A percentile compares a stretch with the other conserved stretches of the same genome.
Conservation (phyloP, 177 flowering plant genomes). For the Tripterygium wilfordii region DNA sequence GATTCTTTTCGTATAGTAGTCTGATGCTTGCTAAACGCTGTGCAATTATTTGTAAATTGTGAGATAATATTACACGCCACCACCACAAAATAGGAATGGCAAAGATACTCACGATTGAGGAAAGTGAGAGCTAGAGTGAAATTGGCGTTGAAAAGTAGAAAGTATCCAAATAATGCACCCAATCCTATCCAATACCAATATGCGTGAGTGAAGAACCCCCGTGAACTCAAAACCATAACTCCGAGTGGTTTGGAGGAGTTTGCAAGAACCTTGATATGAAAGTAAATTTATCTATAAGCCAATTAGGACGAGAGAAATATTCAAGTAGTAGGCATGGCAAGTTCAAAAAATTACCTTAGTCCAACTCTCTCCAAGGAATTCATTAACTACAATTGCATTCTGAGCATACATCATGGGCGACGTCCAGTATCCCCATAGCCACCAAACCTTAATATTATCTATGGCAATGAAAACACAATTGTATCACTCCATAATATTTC, state of each 20-base stretch:
- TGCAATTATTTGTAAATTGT: conserved; percentile 1
- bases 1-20: conserved; percentile 16
- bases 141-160: conserved; percentile 20
- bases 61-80: neutral
- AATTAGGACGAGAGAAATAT: neutral
- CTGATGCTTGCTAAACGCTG: conserved; percentile 28
- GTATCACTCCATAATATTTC: neutral
- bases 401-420: conserved; percentile 55
- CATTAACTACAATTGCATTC: conserved; percentile 39
- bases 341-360: conserved; percentile 20
- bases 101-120: conserved; percentile 31
- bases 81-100: neutral
- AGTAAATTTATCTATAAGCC: neutral
- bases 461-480: neutral
- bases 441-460: conserved; percentile 46
- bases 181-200: conserved; percentile 43
- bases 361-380: conserved; percentile 50
- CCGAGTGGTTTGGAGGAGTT: conserved; percentile 25
- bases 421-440: conserved; percentile 56
- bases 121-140: conserved; percentile 28
- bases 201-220: conserved; percentile 25
- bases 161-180: conserved; percentile 24
- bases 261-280: conserved; percentile 13
- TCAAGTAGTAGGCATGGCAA: neutral
- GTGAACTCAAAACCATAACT: conserved; percentile 15